Conservation (phyloP, 1,139 yeast genomes). For the Kurtzmaniella quercitrusa region DNA sequence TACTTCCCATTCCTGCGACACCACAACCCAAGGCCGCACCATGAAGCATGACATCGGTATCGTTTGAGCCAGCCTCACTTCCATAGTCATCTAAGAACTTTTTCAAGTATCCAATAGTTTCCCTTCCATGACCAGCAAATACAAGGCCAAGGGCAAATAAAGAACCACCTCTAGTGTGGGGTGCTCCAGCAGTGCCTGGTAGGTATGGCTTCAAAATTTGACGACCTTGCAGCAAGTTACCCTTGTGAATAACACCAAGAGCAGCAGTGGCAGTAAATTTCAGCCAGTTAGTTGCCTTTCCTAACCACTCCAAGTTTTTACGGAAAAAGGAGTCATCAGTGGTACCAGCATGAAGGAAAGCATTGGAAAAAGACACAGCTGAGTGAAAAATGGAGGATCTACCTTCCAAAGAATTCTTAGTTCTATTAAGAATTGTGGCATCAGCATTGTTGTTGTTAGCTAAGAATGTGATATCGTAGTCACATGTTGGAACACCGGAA, state of each 20-base stretch:
- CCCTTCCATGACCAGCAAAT: conserved; percentile 95
- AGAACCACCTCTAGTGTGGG: conserved; percentile 95
- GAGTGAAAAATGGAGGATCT: conserved; percentile 93
- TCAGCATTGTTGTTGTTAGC: conserved; percentile 88
- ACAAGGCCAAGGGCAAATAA: conserved; percentile 89
- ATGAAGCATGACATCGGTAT: conserved; percentile 82
- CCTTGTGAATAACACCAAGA: conserved; percentile 94
- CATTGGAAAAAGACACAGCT: conserved; percentile 93
- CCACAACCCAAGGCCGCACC: conserved; percentile 97
- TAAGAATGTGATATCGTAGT: conserved; percentile 83
- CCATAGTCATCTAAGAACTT: conserved; percentile 69
- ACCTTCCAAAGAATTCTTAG: conserved; percentile 82
- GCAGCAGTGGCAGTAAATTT: conserved; percentile 98
- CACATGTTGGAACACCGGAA: conserved; percentile 93
- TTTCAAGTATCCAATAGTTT: conserved; percentile 76
- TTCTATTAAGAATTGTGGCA: conserved; percentile 71
- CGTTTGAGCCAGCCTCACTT: conserved; percentile 63
- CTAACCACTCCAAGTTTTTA: conserved; percentile 90
- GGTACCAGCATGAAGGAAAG: conserved; percentile 95
- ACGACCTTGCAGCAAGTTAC: conserved; percentile 88
- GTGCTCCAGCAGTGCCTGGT: conserved; percentile 77
- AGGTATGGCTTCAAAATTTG: conserved; percentile 85
- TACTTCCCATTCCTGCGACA: conserved; percentile 95
- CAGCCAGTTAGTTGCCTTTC: conserved; percentile 97
- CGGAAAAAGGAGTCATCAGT: conserved; percentile 92